phyloP scores from a whole-genome alignment of 75 land plant genomes.

The Selaginella tamariscina region DNA sequence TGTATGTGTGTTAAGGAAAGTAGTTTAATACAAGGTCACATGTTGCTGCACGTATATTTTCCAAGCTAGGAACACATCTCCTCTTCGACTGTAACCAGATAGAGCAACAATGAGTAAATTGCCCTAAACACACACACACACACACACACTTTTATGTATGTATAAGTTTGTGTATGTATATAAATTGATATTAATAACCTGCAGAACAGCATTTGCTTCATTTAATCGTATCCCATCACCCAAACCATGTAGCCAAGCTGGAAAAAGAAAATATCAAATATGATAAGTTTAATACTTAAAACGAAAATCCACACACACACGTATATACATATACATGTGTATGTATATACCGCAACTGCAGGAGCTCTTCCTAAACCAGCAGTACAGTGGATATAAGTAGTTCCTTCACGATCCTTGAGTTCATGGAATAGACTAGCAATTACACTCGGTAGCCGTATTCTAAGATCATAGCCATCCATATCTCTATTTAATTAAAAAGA shows the following conservation, averaged over 20 bases:
- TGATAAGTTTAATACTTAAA: background rate
- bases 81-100: slow-evolving; percentile 23
- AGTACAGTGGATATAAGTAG: slow-evolving; percentile 87
- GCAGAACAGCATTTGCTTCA: slow-evolving; percentile 52
- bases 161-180: too few relatives aligned
- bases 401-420: slow-evolving; percentile 58
- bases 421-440: slow-evolving; percentile 58
- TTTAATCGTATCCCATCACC: slow-evolving; percentile 58
- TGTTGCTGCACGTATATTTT: slow-evolving; percentile 82
- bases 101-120: background rate
- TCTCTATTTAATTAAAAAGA: slow-evolving; percentile 38
- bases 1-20: too few relatives aligned
- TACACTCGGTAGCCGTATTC: slow-evolving; percentile 71
- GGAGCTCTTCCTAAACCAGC: slow-evolving; percentile 99
- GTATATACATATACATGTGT: background rate
- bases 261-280: background rate
- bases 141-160: too few relatives aligned
- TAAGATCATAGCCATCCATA: slow-evolving; percentile 84
- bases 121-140: background rate
- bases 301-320: background rate
- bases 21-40: slow-evolving; percentile 83
- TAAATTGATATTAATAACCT: slow-evolving; percentile 33
- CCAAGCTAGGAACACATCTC: slow-evolving; percentile 71
- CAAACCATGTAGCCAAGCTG: slow-evolving; percentile 93
- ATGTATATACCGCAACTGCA: slow-evolving; percentile 62